Evolutionary conservation across 225 moss, liverwort and hornwort genomes (phyloP).

Genomic region (Antitrichia curtipendula): DNA sequence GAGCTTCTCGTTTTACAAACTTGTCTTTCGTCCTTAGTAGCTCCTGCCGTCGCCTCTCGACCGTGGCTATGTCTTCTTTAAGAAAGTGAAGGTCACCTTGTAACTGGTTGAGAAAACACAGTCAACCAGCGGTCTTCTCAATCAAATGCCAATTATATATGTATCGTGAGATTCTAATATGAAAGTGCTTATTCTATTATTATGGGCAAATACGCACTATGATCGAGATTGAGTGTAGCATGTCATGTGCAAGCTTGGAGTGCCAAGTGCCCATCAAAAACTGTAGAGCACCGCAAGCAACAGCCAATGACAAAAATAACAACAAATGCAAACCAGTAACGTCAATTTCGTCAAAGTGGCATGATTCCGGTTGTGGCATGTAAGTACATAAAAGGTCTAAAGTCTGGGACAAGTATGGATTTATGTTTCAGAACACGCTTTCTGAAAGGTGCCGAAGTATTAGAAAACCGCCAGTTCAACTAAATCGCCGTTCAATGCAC

Average conservation of each 20-base stretch:
- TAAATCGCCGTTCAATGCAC: not conserved
- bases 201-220: not conserved
- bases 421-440: not conserved
- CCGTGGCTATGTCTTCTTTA: conserved; percentile 70
- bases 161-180: not conserved
- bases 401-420: not conserved
- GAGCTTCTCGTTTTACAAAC: conserved; percentile 29
- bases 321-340: not conserved
- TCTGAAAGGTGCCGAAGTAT: not conserved
- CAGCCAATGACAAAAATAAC: not conserved
- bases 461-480: not conserved
- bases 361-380: not conserved
- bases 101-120: conserved; percentile 23
- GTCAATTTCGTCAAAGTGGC: not conserved
- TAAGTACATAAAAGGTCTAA: not conserved
- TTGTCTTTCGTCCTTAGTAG: conserved; percentile 43
- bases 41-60: conserved; percentile 56
- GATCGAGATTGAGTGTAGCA: not conserved
- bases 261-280: not conserved
- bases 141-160: not conserved
- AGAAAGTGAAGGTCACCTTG: conserved; percentile 69
- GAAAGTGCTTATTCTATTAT: too few species aligned
- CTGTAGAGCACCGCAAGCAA: not conserved
- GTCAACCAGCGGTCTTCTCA: not conserved
- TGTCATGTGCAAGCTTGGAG: not conserved